Percentiles rank a stretch among this genome's conserved stretches.
Conservation (phyloP, 176 grass and related monocot genomes). For the maize (Zea mays) region DNA sequence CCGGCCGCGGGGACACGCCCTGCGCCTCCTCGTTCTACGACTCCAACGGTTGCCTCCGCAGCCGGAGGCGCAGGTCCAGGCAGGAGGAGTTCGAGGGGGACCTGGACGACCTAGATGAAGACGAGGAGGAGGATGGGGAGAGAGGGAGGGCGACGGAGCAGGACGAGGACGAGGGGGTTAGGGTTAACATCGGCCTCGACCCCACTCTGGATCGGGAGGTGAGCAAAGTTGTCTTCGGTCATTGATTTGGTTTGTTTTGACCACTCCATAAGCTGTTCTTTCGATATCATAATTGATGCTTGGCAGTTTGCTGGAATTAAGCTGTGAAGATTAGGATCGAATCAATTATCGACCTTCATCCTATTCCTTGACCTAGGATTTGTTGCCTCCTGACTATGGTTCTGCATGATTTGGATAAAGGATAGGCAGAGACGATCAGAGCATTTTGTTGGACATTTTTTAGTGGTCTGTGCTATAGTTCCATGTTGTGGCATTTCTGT, state of each 20-base stretch:
- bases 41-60: slow-evolving; percentile 62
- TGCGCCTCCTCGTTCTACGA: slow-evolving; percentile 83
- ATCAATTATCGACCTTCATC: neutral
- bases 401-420: neutral
- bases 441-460: neutral
- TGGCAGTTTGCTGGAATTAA: neutral
- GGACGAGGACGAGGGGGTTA: slow-evolving; percentile 68
- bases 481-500: neutral
- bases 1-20: slow-evolving; percentile 61
- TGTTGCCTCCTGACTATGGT: neutral
- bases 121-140: slow-evolving; percentile 37
- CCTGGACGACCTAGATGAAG: slow-evolving; percentile 35
- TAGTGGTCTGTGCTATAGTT: neutral
- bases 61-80: slow-evolving; percentile 46
- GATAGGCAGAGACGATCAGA: neutral
- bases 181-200: slow-evolving; percentile 86
- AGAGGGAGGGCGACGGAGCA: slow-evolving; percentile 12
- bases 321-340: neutral
- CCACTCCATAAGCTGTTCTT: neutral
- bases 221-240: neutral
- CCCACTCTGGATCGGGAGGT: slow-evolving; percentile 94
- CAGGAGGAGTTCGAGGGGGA: slow-evolving; percentile 48
- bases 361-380: neutral
- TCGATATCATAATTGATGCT: neutral
- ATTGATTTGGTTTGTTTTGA: slow-evolving; percentile 8